These are phyloP conservation scores for Solanum dulcamara DNA, from an alignment of 257 asterid genomes.

Conservation along the genomic window DNA sequence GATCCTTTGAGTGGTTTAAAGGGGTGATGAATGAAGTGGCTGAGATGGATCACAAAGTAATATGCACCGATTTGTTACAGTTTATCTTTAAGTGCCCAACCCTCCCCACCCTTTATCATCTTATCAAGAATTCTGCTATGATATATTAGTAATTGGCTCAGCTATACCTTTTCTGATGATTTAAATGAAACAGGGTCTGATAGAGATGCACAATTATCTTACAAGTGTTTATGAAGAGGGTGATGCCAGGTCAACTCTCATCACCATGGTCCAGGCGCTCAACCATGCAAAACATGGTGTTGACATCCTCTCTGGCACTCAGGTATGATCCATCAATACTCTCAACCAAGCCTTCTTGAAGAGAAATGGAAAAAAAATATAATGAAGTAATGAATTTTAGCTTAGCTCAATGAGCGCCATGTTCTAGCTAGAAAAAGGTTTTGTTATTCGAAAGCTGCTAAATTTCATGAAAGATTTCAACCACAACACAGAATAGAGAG, in stretches of 20 bases:
- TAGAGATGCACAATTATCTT: slow-evolving; percentile 92
- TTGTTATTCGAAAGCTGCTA: background rate
- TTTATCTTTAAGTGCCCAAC: background rate
- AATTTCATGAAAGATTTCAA: background rate
- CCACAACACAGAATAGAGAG: background rate
- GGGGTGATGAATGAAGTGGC: slow-evolving; percentile 92
- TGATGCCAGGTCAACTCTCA: slow-evolving; percentile 89
- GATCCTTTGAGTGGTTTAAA: slow-evolving; percentile 94
- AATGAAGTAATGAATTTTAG: background rate
- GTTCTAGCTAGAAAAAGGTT: background rate
- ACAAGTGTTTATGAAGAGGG: slow-evolving; percentile 93
- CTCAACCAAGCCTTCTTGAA: background rate
- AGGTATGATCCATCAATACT: slow-evolving; percentile 33
- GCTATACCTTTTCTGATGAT: background rate
- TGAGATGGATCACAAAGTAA: slow-evolving; percentile 83
- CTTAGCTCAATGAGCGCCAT: background rate
- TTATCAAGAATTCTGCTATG: background rate
- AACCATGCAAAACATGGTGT: slow-evolving; percentile 94
- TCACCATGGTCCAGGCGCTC: slow-evolving; percentile 95
- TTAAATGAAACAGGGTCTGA: slow-evolving; percentile 53
- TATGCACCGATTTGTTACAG: background rate
- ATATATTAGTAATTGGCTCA: background rate
- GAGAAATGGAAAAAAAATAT: background rate
- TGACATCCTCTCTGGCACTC: slow-evolving; percentile 88
- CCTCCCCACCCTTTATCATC: background rate